A percentile compares a stretch with the other conserved stretches of the same genome.
Conservation (phyloP, 2,329 filamentous ascomycete genomes). For the Amauroascus niger region DNA sequence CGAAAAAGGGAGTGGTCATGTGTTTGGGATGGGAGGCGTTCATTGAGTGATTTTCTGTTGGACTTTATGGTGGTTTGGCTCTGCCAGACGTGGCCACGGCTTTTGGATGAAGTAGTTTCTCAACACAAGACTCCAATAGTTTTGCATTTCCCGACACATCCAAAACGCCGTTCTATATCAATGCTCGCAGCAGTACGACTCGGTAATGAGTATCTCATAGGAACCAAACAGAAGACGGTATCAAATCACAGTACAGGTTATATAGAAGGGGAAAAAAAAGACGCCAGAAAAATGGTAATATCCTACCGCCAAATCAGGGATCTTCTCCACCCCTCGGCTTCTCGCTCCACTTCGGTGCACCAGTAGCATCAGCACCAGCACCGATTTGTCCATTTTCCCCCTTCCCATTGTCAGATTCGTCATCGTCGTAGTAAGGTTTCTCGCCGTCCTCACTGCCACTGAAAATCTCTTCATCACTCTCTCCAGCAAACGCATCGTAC, state of each 20-base stretch:
- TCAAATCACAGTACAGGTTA: background rate
- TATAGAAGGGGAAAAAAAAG: background rate
- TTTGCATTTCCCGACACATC: background rate
- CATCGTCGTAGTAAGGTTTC: conserved; percentile 37
- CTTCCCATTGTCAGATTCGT: conserved; percentile 16
- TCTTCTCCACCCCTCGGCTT: conserved; percentile 15
- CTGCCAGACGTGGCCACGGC: background rate
- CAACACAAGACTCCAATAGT: background rate
- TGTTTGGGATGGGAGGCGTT: background rate
- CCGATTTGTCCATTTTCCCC: background rate
- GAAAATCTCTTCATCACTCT: conserved; percentile 65
- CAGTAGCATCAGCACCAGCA: background rate
- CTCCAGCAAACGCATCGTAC: conserved; percentile 94
- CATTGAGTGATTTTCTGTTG: background rate
- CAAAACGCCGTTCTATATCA: background rate
- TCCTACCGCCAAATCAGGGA: no score
- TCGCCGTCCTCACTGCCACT: conserved; percentile 39
- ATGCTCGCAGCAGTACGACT: conserved; percentile 7
- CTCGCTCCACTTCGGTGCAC: conserved; percentile 8
- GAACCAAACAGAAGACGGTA: conserved; percentile 10
- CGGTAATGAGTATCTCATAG: conserved; percentile 11
- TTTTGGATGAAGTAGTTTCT: no score
- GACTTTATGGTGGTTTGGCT: background rate
- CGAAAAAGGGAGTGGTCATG: background rate
- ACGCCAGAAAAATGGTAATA: conserved; percentile 14